Conservation (phyloP, 176 grass and related monocot species). For the Bonia amplexicaulis region DNA sequence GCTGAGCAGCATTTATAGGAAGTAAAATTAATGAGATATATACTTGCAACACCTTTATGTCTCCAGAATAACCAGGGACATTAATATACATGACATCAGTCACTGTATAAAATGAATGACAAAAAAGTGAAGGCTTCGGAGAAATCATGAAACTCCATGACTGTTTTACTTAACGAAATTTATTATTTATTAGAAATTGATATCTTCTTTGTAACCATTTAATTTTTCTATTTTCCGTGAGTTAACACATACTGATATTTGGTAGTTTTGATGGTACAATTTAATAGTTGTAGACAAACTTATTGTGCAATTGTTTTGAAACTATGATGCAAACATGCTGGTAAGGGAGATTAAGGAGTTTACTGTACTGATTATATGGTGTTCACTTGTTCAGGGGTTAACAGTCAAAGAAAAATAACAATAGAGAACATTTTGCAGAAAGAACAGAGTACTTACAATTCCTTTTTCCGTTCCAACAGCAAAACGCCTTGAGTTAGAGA, state of each 20-base stretch:
- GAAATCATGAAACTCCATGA: neutral
- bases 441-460: constrained; percentile 59
- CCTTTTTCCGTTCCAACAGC: constrained; percentile 87
- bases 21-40: neutral
- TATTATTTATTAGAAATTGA: neutral
- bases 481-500: constrained; percentile 63
- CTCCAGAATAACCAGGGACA: neutral
- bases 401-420: neutral
- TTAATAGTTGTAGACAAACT: neutral
- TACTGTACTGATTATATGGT: neutral
- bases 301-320: neutral
- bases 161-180: neutral
- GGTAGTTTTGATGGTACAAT: neutral
- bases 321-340: neutral
- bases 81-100: neutral
- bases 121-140: neutral
- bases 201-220: neutral
- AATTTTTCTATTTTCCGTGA: neutral
- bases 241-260: neutral
- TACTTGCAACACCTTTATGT: neutral
- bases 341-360: neutral
- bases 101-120: neutral
- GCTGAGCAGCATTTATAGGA: neutral
- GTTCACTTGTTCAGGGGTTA: neutral
- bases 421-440: neutral